These are phyloP conservation scores for Epichloe bromicola DNA, from an alignment of 2,329 filamentous ascomycete species.

Conservation along the genomic window DNA sequence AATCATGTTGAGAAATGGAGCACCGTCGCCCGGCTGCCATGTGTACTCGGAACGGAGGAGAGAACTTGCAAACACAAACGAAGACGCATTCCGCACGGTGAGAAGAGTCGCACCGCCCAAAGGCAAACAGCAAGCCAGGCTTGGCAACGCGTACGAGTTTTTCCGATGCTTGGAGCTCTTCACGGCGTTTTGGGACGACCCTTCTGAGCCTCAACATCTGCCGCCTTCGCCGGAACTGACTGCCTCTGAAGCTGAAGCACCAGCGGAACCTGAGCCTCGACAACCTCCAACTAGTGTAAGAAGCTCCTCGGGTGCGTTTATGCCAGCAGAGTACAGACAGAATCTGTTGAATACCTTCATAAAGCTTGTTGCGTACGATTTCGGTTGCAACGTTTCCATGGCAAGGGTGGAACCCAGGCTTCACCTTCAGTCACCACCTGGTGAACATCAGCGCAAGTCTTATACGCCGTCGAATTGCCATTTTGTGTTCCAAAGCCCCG, in stretches of 20 bases:
- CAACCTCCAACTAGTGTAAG: conserved; percentile 18
- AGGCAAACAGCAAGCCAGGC: conserved; percentile 38
- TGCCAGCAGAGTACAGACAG: conserved; percentile 46
- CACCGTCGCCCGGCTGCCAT: conserved; percentile 41
- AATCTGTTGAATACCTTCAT: conserved; percentile 45
- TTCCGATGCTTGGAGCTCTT: conserved; percentile 49
- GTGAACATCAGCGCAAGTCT: conserved; percentile 26
- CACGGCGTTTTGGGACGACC: conserved; percentile 49
- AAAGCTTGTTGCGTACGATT: conserved; percentile 53
- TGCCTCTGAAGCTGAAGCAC: conserved; percentile 10
- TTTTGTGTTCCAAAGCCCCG: conserved; percentile 48
- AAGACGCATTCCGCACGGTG: conserved; percentile 47
- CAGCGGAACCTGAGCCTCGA: conserved; percentile 5
- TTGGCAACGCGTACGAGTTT: conserved; percentile 54
- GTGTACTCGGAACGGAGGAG: conserved; percentile 44
- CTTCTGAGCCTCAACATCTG: conserved; percentile 25
- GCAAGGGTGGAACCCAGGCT: conserved; percentile 47
- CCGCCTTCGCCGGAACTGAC: conserved; percentile 20
- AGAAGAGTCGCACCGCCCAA: conserved; percentile 41
- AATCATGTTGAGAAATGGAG: conserved; percentile 37
- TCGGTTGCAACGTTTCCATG: conserved; percentile 46
- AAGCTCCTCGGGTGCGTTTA: conserved; percentile 36
- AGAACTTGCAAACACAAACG: conserved; percentile 43
- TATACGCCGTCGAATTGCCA: conserved; percentile 46
- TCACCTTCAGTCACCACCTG: conserved; percentile 32